phyloP scores from a whole-genome alignment of 192 early-diverging fungal species.

The Coemansia sp. region DNA sequence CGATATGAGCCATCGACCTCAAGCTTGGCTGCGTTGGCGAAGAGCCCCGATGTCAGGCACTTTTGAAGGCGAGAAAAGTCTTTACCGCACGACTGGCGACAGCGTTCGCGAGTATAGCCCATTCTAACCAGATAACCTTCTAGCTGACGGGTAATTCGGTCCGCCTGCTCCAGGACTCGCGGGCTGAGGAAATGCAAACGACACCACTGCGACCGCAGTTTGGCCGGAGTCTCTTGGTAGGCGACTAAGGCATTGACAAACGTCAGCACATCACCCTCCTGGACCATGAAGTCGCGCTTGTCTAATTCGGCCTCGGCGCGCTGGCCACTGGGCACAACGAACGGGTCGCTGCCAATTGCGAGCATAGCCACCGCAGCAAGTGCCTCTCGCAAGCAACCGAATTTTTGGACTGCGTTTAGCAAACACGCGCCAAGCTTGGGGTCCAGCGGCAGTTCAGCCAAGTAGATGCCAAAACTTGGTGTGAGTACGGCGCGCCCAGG shows the following conservation, averaged over 20 bases:
- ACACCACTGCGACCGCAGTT: conserved; percentile 80
- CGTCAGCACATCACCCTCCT: conserved; percentile 92
- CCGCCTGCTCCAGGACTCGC: conserved; percentile 87
- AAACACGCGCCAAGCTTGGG: conserved; percentile 84
- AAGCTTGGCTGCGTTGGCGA: conserved; percentile 83
- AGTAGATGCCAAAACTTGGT: conserved; percentile 77
- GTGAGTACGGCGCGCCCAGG: conserved; percentile 82
- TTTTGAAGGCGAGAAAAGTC: conserved; percentile 70
- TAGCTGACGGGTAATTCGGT: conserved; percentile 87
- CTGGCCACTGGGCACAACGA: conserved; percentile 78
- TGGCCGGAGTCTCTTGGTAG: conserved; percentile 82
- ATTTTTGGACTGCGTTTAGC: conserved; percentile 72
- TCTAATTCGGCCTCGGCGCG: conserved; percentile 81
- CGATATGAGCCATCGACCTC: conserved; percentile 80
- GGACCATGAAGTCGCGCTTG: conserved; percentile 86
- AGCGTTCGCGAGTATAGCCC: conserved; percentile 67
- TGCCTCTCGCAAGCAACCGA: conserved; percentile 84
- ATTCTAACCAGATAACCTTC: conserved; percentile 74
- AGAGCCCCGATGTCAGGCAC: conserved; percentile 86
- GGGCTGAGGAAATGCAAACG: conserved; percentile 72
- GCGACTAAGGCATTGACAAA: conserved; percentile 83
- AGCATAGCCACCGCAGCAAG: conserved; percentile 90
- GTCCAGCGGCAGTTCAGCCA: conserved; percentile 95
- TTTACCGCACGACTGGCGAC: conserved; percentile 70
- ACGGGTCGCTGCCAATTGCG: conserved; percentile 74